Base-by-base conservation (phyloP, 2,329 filamentous ascomycete genomes). In the Venturia oleaginea region DNA sequence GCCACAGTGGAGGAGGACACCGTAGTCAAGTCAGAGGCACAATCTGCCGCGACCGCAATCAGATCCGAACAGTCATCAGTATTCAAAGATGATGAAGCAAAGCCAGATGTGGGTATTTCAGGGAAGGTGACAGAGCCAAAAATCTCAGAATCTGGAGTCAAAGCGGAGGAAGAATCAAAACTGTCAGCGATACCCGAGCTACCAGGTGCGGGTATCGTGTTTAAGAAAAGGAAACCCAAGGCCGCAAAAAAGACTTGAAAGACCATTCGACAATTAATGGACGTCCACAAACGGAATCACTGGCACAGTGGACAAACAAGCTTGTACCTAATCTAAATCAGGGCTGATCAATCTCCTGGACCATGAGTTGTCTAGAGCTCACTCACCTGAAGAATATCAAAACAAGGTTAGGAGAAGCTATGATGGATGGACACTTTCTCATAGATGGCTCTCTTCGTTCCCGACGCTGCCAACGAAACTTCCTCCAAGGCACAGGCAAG, bases 1-100 rank as follows among this genome's bases (percentile, higher is more conserved):
- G 68, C 79, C 32, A 83, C 83, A 71, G 71, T 77, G 60, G 81
- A 83, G 65, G 73, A 74, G 8, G 67, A 70, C 3, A 69, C 69
- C 6, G 73, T 70, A 4, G 71, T 34, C 19, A 83, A 83, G 71
- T 71, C 77, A 60, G 81, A 83, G 66, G 73, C 74, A 10, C 67
- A 70, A 3, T 69, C 69, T 6, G 73, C 70, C 4, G 71, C 67
- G 2, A 68, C 19, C 34, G 40, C 17, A 22, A n/a, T n/a, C 51
- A 57, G 10, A 30, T 2, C 62, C 42, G 54, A 27, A 17, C n/a
- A 32, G 42, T 5, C 66, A 22, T 19, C 37, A 19, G 59, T 27
- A 27, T 3, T 37, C 13, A 65, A 46, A 2, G 64, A 71, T 5
- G 65, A 57, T n/a, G 27, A 10, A 13, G 34, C 17, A 22, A 19